Evolutionary conservation across 805 yeast genomes (phyloP).

Genomic region (Candida nitratophila): DNA sequence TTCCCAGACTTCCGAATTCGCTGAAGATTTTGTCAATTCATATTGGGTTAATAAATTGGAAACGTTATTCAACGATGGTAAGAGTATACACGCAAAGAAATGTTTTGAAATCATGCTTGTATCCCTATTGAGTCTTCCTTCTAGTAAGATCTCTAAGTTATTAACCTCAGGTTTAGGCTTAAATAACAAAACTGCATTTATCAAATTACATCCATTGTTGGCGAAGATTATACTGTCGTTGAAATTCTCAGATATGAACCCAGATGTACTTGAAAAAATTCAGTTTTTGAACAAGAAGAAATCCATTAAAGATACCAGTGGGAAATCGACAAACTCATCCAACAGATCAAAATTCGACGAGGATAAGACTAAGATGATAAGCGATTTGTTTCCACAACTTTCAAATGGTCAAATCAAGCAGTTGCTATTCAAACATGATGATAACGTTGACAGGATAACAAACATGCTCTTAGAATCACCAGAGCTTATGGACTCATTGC

Average conservation of each 20-base stretch:
- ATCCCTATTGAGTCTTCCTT: slow-evolving; percentile 42
- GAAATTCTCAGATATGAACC: slow-evolving; percentile 37
- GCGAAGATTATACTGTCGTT: slow-evolving; percentile 46
- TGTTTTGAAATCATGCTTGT: slow-evolving; percentile 45
- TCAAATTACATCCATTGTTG: slow-evolving; percentile 43
- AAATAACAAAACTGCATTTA: slow-evolving; percentile 32
- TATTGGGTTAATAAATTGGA: slow-evolving; percentile 59
- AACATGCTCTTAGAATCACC: slow-evolving; percentile 60
- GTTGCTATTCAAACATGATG: slow-evolving; percentile 39
- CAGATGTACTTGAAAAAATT: slow-evolving; percentile 41
- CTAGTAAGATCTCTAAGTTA: slow-evolving; percentile 32
- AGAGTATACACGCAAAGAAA: slow-evolving; percentile 38
- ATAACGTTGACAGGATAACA: slow-evolving; percentile 52
- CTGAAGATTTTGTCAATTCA: slow-evolving; percentile 45
- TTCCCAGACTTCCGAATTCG: slow-evolving; percentile 26
- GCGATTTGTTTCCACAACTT: slow-evolving; percentile 66
- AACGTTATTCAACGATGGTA: slow-evolving; percentile 48
- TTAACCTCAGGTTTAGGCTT: slow-evolving; percentile 40
- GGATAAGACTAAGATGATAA: slow-evolving; percentile 32
- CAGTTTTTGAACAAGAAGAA: slow-evolving; percentile 32
- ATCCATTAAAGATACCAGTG: neutral
- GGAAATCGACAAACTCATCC: neutral
- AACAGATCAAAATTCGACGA: slow-evolving; percentile 16
- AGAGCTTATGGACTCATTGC: slow-evolving; percentile 27
- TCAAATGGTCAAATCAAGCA: slow-evolving; percentile 37